Evolutionary conservation across 2,329 filamentous ascomycete species (phyloP).

Genomic region (Alternaria metachromatica): DNA sequence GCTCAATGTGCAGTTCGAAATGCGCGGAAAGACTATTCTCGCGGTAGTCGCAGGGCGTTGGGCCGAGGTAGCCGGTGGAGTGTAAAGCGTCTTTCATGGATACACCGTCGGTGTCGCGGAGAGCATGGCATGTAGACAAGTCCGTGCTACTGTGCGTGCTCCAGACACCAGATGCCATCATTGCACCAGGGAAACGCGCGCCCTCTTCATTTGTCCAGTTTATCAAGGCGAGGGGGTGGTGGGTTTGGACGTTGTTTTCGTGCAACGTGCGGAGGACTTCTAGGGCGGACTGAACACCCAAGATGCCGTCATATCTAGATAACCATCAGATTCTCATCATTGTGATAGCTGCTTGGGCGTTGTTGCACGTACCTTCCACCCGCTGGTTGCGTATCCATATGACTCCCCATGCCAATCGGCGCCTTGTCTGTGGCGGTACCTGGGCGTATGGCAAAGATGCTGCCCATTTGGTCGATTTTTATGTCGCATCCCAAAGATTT

Average conservation of each 20-base stretch:
- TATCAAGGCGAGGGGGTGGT: constrained; percentile 72
- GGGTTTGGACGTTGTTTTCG: constrained; percentile 43
- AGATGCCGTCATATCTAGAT: constrained; percentile 72
- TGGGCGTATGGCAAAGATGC: constrained; percentile 41
- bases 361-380: constrained; percentile 17
- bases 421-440: constrained; percentile 57
- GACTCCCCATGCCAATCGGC: constrained; percentile 50
- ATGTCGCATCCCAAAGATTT: constrained; percentile 36
- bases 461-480: constrained; percentile 46
- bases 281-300: constrained; percentile 70
- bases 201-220: constrained; percentile 86
- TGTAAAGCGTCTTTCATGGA: constrained; percentile 50
- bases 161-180: constrained; percentile 78
- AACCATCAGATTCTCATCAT: not conserved
- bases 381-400: constrained; percentile 61
- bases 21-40: constrained; percentile 71
- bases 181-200: constrained; percentile 75
- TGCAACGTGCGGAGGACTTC: constrained; percentile 48
- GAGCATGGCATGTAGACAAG: constrained; percentile 35
- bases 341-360: fast-evolving
- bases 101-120: constrained; percentile 59
- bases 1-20: constrained; percentile 84
- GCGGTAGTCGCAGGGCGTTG: constrained; percentile 61
- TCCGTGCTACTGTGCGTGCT: constrained; percentile 56
- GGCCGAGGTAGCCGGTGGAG: constrained; percentile 42